Conservation (phyloP, 306 rosid species). For the Prunus armeniaca region DNA sequence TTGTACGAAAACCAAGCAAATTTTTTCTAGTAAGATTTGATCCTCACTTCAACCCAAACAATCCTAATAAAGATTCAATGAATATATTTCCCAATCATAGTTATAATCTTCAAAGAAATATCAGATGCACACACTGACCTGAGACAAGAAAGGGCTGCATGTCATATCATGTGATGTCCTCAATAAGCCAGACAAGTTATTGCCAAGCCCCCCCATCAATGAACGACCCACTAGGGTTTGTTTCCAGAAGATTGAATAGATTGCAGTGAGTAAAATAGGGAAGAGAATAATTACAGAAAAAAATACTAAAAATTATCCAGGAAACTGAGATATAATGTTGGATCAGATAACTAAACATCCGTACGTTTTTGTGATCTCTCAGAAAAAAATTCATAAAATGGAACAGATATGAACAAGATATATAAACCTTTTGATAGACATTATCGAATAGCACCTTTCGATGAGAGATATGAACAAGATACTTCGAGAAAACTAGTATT, state of each 20-base stretch:
- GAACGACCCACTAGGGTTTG: constrained; percentile 53
- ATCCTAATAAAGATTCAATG: background rate
- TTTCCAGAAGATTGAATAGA: constrained; percentile 11
- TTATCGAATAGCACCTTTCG: no score
- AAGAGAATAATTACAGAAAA: background rate
- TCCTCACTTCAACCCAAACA: background rate
- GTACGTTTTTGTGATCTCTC: no score
- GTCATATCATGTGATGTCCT: constrained; percentile 45
- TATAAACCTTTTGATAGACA: no score
- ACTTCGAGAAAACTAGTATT: no score
- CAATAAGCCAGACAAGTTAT: constrained; percentile 39
- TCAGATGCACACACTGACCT: constrained; percentile 40
- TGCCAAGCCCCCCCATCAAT: constrained; percentile 52
- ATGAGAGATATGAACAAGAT: no score
- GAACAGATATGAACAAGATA: no score
- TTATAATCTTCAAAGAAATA: background rate
- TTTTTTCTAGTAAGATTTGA: background rate
- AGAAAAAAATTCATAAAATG: no score
- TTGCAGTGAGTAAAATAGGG: background rate
- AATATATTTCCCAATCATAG: background rate
- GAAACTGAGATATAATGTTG: background rate
- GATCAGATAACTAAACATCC: no score
- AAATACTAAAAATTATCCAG: background rate
- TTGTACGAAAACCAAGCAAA: background rate
- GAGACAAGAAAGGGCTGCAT: constrained; percentile 49